A percentile compares a stretch with the other conserved stretches of the same genome.
phyloP scores from a whole-genome alignment of 805 yeast species.

The Barnettozyma siamensis region DNA sequence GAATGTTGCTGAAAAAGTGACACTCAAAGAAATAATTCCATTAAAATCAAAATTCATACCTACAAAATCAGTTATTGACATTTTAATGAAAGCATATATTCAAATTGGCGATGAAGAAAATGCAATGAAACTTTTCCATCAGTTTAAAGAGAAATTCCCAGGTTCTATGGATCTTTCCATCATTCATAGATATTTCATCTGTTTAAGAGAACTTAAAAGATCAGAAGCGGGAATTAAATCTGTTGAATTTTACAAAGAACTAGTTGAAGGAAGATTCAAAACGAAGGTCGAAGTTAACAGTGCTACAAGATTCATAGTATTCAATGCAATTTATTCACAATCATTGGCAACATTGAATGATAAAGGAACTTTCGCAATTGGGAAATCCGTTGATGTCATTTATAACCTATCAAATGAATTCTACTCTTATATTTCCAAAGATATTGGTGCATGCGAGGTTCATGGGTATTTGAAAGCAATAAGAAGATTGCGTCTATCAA shows the following conservation, averaged over 20 bases:
- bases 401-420: slow-evolving; percentile 16
- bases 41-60: slow-evolving; percentile 17
- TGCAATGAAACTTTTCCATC: slow-evolving; percentile 10
- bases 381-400: slow-evolving; percentile 14
- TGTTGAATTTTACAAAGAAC: slow-evolving; percentile 13
- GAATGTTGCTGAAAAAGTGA: slow-evolving; percentile 1
- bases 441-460: slow-evolving; percentile 15
- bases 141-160: slow-evolving; percentile 11
- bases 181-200: slow-evolving; percentile 18
- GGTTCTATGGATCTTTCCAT: slow-evolving; percentile 15
- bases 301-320: slow-evolving; percentile 20
- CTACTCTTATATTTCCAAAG: slow-evolving; percentile 3
- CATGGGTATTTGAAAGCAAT: slow-evolving; percentile 21
- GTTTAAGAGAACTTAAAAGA: slow-evolving; percentile 7
- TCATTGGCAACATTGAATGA: slow-evolving; percentile 17
- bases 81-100: slow-evolving; percentile 15
- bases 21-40: slow-evolving; percentile 5
- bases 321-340: slow-evolving; percentile 18
- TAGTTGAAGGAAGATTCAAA: slow-evolving; percentile 6
- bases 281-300: slow-evolving; percentile 10
- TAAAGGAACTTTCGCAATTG: slow-evolving; percentile 17
- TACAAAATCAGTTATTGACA: slow-evolving; percentile 16
- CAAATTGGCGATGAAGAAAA: slow-evolving; percentile 13
- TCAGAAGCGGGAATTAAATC: slow-evolving; percentile 13
- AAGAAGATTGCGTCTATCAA: slow-evolving; percentile 19